Conservation (phyloP, 306 rosid species). For the Leucaena leucocephala region DNA sequence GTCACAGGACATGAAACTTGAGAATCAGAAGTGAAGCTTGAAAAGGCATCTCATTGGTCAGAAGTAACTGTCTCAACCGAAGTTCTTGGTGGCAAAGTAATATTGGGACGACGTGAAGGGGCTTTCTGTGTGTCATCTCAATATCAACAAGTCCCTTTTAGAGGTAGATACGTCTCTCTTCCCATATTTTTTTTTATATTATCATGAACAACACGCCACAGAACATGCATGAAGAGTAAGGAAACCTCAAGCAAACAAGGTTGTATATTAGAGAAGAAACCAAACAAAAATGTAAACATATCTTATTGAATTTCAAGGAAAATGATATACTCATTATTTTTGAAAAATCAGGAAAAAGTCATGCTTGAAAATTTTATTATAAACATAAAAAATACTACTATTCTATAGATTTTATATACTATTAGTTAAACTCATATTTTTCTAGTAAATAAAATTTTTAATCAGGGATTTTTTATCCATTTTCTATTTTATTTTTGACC, state of each 20-base stretch:
- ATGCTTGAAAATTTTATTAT: no score
- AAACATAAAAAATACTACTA: no score
- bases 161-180: not conserved
- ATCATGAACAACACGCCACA: not conserved
- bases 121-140: not conserved
- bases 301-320: not conserved
- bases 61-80: slow-evolving; percentile 38
- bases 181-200: not conserved
- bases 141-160: not conserved
- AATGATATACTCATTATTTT: not conserved
- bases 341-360: no score
- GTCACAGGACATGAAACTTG: not conserved
- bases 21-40: slow-evolving; percentile 7
- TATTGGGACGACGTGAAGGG: not conserved
- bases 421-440: no score
- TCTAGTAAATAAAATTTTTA: no score
- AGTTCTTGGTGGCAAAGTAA: slow-evolving; percentile 32
- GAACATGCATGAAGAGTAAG: not conserved
- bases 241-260: slow-evolving; percentile 3
- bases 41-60: not conserved
- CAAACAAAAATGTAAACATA: not conserved
- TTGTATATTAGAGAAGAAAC: not conserved
- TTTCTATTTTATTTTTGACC: not conserved
- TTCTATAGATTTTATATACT: no score
- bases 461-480: no score